Evolutionary conservation across 2,329 filamentous ascomycete genomes (phyloP), one percentile per base, ranked within the genome.

Genomic region (Xylariaceae sp.): DNA sequence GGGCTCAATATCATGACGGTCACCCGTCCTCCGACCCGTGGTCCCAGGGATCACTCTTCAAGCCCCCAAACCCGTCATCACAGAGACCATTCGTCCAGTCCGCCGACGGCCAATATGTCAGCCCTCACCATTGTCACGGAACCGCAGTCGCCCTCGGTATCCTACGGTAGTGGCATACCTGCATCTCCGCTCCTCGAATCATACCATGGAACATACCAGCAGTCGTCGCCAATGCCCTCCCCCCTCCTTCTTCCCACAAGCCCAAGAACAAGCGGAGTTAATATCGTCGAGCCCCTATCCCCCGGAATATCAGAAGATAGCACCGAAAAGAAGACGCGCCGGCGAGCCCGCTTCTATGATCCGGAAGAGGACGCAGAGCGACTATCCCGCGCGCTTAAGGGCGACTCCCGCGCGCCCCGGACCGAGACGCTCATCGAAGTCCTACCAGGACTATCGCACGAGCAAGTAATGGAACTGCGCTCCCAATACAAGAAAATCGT

Each of bases 141-240:
- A 4, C 74, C 76, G n/a, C 74, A 76, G 65, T 67, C 73, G 7
- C 68, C 68, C 18, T 72, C 72, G 17, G 63, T 77, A 53, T 79
- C 82, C 10, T 72, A 85, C 1, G 76, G 82, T 1, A 51, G 59
- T 17, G 62, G 57, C 13, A 59, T 77, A 1, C 90, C 92, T 0
- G 85, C 85, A 0, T 96, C 91, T 63, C 94, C 93, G 0, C 79
- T 97, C 53, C 83, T 96, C 1, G 93, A 97, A 75, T 88, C 94
- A 0, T 97, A 97, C 74, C 88, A 88, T 63, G 93, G 93, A 45
- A 96, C 92, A 0, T 97, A 96, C 69, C 93, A 97, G 74, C 90
- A 90, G 59, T 89, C 95, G 68, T 96, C 92, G 0, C 92, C 93
- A 0, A 96, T 97, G 90, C 92, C 92, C 0, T 92, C 92, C 0